These are phyloP conservation scores for Puccinia coronata DNA, from an alignment of 1,284 basidiomycete species.

Conservation along the genomic window DNA sequence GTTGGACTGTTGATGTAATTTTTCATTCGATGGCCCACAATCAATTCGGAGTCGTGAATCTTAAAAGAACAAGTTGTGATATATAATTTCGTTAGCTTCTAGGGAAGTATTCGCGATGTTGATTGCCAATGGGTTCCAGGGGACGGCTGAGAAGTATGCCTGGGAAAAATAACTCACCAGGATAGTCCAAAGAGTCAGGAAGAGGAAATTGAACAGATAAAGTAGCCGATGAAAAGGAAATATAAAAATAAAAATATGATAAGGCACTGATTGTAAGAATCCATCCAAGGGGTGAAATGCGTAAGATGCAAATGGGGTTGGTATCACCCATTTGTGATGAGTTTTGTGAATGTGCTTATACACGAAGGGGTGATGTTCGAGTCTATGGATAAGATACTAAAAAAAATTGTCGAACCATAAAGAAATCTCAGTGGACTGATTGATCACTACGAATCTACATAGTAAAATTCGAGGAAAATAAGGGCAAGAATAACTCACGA, in stretches of 20 bases:
- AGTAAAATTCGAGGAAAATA: not conserved
- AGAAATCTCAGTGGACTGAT: constrained; percentile 7
- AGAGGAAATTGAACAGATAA: constrained; percentile 79
- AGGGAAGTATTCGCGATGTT: too few relatives aligned
- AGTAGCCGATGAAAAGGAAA: constrained; percentile 85
- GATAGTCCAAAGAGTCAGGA: constrained; percentile 90
- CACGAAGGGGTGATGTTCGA: constrained; percentile 78
- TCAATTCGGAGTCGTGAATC: constrained; percentile 99
- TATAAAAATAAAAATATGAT: constrained; percentile 87
- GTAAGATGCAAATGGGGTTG: constrained; percentile 93
- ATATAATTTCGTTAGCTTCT: not conserved
- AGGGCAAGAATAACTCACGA: constrained; percentile 58
- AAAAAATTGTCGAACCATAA: not conserved
- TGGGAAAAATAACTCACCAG: too few relatives aligned
- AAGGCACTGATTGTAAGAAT: constrained; percentile 88
- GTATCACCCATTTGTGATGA: constrained; percentile 98
- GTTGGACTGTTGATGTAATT: constrained; percentile 93
- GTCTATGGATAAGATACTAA: constrained; percentile 88
- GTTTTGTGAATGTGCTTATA: constrained; percentile 87
- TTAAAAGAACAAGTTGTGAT: constrained; percentile 55
- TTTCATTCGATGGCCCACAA: constrained; percentile 87
- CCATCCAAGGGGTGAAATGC: constrained; percentile 98
- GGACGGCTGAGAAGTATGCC: too few relatives aligned
- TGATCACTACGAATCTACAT: not conserved
- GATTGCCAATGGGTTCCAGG: too few relatives aligned